These are phyloP conservation scores for Vaccinium darrowii DNA, from an alignment of 148 eudicot genomes.

Conservation along the genomic window DNA sequence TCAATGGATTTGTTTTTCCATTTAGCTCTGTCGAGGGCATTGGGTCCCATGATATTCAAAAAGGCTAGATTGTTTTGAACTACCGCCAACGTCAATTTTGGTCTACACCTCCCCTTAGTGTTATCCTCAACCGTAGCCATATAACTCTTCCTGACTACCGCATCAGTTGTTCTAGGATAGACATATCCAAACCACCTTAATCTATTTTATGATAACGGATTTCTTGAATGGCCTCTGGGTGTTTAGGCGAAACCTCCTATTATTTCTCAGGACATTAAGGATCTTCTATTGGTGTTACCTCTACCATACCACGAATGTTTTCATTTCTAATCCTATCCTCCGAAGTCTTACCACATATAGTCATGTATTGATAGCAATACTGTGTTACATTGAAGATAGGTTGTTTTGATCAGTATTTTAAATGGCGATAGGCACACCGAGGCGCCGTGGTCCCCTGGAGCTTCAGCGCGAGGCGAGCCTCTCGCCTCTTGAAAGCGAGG, in stretches of 20 bases:
- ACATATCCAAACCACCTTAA: background rate
- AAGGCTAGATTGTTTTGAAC: background rate
- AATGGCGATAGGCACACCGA: too few relatives aligned
- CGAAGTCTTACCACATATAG: background rate
- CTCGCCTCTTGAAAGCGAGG: too few relatives aligned
- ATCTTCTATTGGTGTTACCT: background rate
- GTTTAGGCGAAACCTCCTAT: too few relatives aligned
- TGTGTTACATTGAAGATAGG: background rate
- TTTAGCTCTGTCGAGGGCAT: background rate
- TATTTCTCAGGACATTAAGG: too few relatives aligned
- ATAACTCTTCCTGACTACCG: background rate
- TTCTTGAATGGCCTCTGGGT: too few relatives aligned
- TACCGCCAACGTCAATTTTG: background rate
- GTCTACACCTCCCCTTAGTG: background rate
- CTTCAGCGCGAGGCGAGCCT: too few relatives aligned
- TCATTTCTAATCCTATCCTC: background rate
- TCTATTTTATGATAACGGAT: background rate
- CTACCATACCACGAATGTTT: background rate
- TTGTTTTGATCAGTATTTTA: too few relatives aligned
- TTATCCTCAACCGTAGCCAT: background rate
- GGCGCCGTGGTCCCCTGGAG: too few relatives aligned
- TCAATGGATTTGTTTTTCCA: background rate
- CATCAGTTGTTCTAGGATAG: background rate
- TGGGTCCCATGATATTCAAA: background rate
- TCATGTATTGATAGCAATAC: background rate